Base-by-base conservation (phyloP, 805 yeast genomes). In the Ogataea ganodermae region DNA sequence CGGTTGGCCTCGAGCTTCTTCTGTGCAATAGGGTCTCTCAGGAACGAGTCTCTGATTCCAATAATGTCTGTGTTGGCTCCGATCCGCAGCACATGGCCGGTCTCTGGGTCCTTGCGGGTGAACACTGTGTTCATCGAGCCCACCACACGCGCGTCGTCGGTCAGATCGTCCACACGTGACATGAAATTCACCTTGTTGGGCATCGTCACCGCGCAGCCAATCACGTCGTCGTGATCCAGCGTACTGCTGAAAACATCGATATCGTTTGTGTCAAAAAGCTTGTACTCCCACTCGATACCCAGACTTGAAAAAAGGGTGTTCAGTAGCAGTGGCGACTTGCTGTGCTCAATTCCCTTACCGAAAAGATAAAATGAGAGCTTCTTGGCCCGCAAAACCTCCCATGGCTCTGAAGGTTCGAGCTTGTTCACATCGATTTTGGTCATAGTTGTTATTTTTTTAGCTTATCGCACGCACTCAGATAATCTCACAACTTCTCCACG, bases 201-300 rank as follows among this genome's bases (percentile, higher is more conserved):
- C 51, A 48, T 48, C 5, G 51, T 48, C 17, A 48, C 51, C 2
- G 51, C 51, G 22, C 42, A 48, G 20, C 51, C 47, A 22, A 48
- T 23, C 10, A 39, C 32, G n/a, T 43, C 35, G 14, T 28, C 45
- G 9, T 45, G 35, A 14, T 22, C 21, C 14, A 48, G 33, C 4
- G 24, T 31, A 36, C 39, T 27, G 17, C 6, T 22, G 30, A 43
- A 43, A 12, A 18, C 18, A 1, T 48, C 47, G 10, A 43, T 35
- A 23, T 43, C 47, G 26, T 48, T 44, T 5, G 47, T 43, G 3
- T 43, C 45, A 16, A 21, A 35, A 13, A 43, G 35, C 21, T 35
- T 22, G 36, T 48, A 43, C 32, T 38, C 17, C 51, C 51, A 48
- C 10, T 43, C 32, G n/a, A 48, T 45, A 3, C 47, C 47, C 6